phyloP scores from a whole-genome alignment of 2,329 filamentous ascomycete genomes.

The Fusarium anthophilum region DNA sequence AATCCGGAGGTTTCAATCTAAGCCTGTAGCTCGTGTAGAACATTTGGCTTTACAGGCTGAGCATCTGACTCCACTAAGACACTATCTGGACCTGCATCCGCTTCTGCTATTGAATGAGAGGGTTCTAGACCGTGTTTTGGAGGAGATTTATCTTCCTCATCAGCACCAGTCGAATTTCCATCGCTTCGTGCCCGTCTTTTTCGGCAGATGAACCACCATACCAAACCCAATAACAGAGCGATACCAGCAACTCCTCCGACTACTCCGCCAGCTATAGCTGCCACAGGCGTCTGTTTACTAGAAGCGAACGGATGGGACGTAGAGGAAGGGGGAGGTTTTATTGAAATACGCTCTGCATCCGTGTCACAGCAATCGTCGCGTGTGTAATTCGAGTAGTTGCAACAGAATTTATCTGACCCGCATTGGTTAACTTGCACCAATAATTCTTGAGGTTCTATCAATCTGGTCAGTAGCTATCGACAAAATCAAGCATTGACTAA shows the following conservation, averaged over 20 bases:
- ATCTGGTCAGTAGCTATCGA: rapidly evolving
- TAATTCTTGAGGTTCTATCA: neutral
- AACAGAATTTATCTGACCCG: neutral
- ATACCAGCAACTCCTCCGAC: neutral
- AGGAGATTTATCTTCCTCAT: neutral
- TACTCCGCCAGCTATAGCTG: neutral
- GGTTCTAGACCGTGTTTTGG: rapidly evolving
- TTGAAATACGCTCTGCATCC: neutral
- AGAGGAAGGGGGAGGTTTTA: neutral
- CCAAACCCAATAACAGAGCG: rapidly evolving
- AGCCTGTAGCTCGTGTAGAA: neutral
- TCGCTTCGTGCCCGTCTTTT: neutral
- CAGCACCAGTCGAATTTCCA: rapidly evolving
- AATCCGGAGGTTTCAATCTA: too few relatives aligned
- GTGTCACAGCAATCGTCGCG: neutral
- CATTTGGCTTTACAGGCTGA: neutral
- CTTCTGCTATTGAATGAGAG: neutral
- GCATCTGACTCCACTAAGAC: neutral
- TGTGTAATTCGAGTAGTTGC: rapidly evolving
- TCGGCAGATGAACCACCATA: rapidly evolving
- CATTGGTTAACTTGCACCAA: neutral
- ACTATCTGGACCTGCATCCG: neutral
- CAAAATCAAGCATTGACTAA: neutral
- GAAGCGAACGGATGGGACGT: neutral
- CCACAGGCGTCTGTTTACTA: rapidly evolving